These are phyloP conservation scores for Hanseniaspora lindneri DNA, from an alignment of 805 yeast species.

Conservation along the genomic window DNA sequence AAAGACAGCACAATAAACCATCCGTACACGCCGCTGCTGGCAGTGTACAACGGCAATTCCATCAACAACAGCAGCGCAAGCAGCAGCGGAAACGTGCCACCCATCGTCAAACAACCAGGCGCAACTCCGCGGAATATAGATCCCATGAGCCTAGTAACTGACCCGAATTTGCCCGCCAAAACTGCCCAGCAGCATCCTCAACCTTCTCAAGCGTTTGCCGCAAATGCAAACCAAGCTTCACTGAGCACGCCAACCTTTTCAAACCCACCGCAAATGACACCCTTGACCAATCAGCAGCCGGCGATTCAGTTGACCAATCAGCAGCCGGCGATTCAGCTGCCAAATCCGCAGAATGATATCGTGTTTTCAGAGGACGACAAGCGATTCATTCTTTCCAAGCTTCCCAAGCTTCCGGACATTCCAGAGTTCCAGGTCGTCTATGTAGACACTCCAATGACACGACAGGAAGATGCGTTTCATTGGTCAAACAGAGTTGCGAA, in stretches of 20 bases:
- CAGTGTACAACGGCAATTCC: background rate
- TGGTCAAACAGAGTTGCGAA: background rate
- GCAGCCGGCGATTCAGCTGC: background rate
- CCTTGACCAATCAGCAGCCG: background rate
- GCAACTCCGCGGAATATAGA: background rate
- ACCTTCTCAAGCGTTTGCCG: too few relatives aligned
- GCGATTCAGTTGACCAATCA: too few relatives aligned
- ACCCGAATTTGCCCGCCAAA: too few relatives aligned
- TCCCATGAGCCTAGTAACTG: too few relatives aligned
- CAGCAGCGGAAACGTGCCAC: too few relatives aligned
- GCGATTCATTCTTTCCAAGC: background rate
- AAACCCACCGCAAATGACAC: too few relatives aligned
- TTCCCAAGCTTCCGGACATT: constrained; percentile 5
- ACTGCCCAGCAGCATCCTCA: too few relatives aligned
- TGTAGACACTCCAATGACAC: constrained; percentile 4
- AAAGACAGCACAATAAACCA: background rate
- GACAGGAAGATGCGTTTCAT: background rate
- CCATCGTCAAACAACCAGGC: background rate
- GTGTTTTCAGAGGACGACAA: constrained; percentile 4
- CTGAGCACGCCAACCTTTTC: too few relatives aligned
- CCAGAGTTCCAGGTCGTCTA: constrained; percentile 5
- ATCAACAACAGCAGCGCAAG: background rate
- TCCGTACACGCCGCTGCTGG: background rate
- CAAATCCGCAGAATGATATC: background rate
- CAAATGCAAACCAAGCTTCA: too few relatives aligned